Conservation (phyloP, 768 basidiomycete genomes). For the Leucogyrophana mollusca region DNA sequence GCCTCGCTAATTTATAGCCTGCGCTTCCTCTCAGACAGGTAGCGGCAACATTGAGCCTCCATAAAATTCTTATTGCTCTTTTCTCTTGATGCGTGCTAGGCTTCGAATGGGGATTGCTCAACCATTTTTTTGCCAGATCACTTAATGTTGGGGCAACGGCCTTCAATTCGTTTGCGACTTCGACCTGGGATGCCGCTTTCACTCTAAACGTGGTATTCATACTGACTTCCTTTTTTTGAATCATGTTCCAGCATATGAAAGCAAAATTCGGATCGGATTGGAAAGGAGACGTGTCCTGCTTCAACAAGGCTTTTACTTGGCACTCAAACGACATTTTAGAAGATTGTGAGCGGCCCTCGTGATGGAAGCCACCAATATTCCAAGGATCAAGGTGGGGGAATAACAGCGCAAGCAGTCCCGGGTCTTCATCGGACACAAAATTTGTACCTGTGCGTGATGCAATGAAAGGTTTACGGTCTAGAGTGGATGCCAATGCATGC, state of each 20-base stretch:
- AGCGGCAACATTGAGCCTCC: conserved; percentile 16
- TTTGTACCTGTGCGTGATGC: not conserved
- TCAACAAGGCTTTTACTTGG: not conserved
- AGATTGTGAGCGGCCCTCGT: not conserved
- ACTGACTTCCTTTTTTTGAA: not conserved
- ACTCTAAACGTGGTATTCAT: not conserved
- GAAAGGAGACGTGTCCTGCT: not conserved
- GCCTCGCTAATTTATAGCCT: conserved; percentile 20
- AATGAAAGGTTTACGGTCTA: not conserved
- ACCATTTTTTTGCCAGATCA: not conserved
- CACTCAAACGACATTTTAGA: not conserved
- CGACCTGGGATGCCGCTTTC: too few relatives aligned
- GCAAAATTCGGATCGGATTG: not conserved
- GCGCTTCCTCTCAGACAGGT: conserved; percentile 26
- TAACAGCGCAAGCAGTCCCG: not conserved
- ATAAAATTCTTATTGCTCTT: conserved; percentile 5
- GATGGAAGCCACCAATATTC: not conserved
- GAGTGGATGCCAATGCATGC: not conserved
- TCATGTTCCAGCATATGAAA: conserved; percentile 1
- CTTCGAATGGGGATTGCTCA: not conserved
- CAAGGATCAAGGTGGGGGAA: conserved; percentile 8
- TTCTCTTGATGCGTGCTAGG: not conserved
- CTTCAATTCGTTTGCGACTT: not conserved
- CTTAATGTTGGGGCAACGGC: not conserved
- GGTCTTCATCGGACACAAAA: not conserved